Percentiles rank a stretch among this genome's conserved stretches.
Evolutionary conservation across 2,329 filamentous ascomycete species (phyloP).

Genomic region (Helotiales sp.): DNA sequence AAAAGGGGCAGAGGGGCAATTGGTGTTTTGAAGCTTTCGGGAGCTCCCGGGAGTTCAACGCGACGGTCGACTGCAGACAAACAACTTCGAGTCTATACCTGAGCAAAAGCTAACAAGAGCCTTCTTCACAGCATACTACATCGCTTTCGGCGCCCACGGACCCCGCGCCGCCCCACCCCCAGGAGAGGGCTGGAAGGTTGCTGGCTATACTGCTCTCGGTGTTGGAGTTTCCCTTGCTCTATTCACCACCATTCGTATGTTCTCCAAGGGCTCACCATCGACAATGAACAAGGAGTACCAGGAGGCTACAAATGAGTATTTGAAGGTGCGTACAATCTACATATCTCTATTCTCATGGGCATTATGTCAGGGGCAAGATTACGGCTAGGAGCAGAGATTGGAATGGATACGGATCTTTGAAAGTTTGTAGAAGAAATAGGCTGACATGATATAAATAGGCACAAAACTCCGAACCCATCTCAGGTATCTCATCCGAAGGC

Average conservation of each 20-base stretch:
- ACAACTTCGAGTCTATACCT: too few relatives aligned
- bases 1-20: background rate
- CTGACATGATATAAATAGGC: too few relatives aligned
- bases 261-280: slow-evolving; percentile 70
- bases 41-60: background rate
- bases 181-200: slow-evolving; percentile 79
- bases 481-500: slow-evolving; percentile 75
- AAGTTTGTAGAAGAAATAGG: too few relatives aligned
- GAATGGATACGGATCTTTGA: slow-evolving; percentile 13
- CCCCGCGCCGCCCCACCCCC: slow-evolving; percentile 82
- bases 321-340: slow-evolving; percentile 86
- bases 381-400: too few relatives aligned
- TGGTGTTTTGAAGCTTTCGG: background rate
- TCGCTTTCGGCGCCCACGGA: slow-evolving; percentile 95
- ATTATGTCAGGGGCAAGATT: too few relatives aligned
- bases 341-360: too few relatives aligned
- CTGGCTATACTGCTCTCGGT: slow-evolving; percentile 70
- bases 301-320: slow-evolving; percentile 90
- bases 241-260: slow-evolving; percentile 71
- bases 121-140: slow-evolving; percentile 81
- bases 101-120: slow-evolving; percentile 21
- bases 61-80: too few relatives aligned
- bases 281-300: slow-evolving; percentile 98
- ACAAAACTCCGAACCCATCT: slow-evolving; percentile 85
- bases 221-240: slow-evolving; percentile 65